These are phyloP conservation scores for Melaleuca quinquenervia DNA, from an alignment of 345 rosid genomes.

Conservation along the genomic window DNA sequence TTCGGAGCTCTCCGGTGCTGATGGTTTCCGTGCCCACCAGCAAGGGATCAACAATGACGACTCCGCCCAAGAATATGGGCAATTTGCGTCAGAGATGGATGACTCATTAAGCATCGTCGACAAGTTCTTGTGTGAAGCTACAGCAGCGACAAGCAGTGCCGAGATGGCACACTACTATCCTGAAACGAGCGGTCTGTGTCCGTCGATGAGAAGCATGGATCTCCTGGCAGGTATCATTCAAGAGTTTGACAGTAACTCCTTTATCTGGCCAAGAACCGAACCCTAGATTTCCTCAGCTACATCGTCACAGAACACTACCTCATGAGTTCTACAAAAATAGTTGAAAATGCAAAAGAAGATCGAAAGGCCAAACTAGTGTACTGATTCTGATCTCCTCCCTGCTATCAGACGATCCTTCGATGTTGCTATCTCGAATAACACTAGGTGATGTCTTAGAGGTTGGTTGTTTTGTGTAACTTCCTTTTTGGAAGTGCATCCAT, in stretches of 20 bases:
- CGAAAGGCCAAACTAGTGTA: not conserved
- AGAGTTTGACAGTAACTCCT: not conserved
- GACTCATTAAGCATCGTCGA: not conserved
- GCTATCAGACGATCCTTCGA: not conserved
- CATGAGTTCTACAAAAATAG: not conserved
- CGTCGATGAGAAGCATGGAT: not conserved
- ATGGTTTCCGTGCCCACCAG: conserved; percentile 1
- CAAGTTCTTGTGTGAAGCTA: not conserved
- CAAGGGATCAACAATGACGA: not conserved
- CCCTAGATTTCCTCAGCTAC: not conserved
- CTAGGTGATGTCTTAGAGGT: not conserved
- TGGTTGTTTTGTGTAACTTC: not conserved
- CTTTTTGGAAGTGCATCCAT: not conserved
- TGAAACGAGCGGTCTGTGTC: not conserved
- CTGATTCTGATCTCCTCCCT: not conserved
- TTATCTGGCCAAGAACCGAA: not conserved
- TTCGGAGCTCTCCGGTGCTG: conserved; percentile 9
- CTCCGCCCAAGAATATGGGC: not conserved
- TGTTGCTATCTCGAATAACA: not conserved
- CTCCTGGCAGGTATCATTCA: conserved; percentile 1
- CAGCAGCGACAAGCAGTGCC: not conserved
- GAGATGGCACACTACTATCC: not conserved
- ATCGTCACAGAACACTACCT: not conserved
- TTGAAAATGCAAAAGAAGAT: not conserved
- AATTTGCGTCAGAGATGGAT: not conserved